Evolutionary conservation across 331 rosid species (phyloP).

Genomic region (Cucumis variabilis): DNA sequence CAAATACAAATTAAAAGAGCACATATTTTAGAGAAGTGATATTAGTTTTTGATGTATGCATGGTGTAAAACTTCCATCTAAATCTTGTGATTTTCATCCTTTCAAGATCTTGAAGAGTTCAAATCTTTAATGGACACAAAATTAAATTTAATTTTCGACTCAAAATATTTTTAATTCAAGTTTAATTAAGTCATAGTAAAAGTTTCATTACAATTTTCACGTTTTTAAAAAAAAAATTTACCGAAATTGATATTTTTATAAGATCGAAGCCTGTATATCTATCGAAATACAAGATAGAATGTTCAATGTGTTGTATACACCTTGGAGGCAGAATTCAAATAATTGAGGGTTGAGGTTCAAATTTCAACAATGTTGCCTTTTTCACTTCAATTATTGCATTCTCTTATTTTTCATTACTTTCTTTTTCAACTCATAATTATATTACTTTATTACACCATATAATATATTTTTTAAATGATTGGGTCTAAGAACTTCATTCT

Average conservation of each 20-base stretch:
- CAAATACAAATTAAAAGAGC: background rate
- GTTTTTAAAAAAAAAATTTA: no score
- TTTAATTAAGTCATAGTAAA: no score
- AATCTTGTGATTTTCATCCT: no score
- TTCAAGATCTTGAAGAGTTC: no score
- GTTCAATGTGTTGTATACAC: background rate
- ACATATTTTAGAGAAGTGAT: background rate
- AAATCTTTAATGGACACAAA: no score
- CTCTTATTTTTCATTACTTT: background rate
- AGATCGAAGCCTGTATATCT: no score
- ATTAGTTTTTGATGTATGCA: background rate
- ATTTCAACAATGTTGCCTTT: background rate
- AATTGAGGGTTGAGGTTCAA: background rate
- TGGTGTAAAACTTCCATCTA: no score
- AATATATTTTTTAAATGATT: background rate
- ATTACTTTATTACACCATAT: background rate
- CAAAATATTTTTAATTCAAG: no score
- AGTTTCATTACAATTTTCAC: no score
- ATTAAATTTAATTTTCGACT: no score
- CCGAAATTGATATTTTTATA: no score
- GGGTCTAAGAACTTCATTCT: background rate
- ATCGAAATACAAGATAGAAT: no score
- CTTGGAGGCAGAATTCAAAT: background rate
- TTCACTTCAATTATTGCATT: constrained; percentile 13
- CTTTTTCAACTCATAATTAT: background rate